Evolutionary conservation across 208 protist genomes (phyloP).

Genomic region (Acanthamoeba lenticulata): DNA sequence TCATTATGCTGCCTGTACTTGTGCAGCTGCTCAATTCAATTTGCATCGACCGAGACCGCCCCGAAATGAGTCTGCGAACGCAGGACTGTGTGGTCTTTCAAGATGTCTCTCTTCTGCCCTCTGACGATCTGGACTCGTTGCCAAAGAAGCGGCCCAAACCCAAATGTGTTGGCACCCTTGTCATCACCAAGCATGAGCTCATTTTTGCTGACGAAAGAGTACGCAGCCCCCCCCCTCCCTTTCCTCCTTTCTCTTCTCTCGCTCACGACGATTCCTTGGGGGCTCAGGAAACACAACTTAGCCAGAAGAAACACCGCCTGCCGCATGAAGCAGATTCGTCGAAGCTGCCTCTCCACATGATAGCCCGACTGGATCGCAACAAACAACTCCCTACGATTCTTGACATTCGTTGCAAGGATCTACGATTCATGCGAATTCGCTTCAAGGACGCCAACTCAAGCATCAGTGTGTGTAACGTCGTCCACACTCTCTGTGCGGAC

Average conservation of each 20-base stretch:
- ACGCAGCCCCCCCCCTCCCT: neutral
- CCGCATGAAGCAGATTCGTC: conserved; percentile 61
- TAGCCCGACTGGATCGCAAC: conserved; percentile 59
- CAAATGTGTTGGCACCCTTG: conserved; percentile 11
- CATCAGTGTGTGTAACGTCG: conserved; percentile 61
- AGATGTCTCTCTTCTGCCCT: conserved; percentile 55
- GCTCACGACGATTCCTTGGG: no score
- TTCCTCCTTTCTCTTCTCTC: neutral
- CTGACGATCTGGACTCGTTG: conserved; percentile 26
- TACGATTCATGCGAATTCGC: conserved; percentile 60
- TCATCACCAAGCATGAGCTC: conserved; percentile 66
- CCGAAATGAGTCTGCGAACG: neutral
- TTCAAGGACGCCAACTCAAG: conserved; percentile 66
- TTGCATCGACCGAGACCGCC: conserved; percentile 35
- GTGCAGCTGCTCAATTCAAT: conserved; percentile 67
- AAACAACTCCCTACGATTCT: conserved; percentile 60
- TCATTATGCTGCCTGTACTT: no score
- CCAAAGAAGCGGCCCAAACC: neutral
- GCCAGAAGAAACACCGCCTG: conserved; percentile 48
- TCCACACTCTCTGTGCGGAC: conserved; percentile 33
- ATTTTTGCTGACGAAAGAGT: conserved; percentile 64
- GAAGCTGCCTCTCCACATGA: conserved; percentile 64
- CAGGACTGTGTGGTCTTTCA: conserved; percentile 62
- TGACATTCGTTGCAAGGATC: conserved; percentile 68
- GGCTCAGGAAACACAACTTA: conserved; percentile 61